Evolutionary conservation across 2,329 filamentous ascomycete species (phyloP).

Genomic region (Rutstroemia sp.): DNA sequence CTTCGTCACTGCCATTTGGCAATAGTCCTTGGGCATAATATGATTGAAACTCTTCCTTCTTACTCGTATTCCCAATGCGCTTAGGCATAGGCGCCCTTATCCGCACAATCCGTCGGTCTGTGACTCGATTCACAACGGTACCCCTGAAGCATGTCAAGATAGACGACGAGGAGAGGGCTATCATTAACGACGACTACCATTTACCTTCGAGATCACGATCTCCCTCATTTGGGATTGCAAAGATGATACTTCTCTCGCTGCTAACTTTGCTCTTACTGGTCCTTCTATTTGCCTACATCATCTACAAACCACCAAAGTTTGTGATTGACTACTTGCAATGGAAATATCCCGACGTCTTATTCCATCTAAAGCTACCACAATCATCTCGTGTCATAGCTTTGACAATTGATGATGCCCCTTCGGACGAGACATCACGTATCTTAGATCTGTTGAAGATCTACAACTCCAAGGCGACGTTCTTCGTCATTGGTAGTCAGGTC

Average conservation of each 20-base stretch:
- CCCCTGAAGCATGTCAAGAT: slow-evolving; percentile 26
- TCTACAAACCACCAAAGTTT: slow-evolving; percentile 74
- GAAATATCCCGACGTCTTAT: slow-evolving; percentile 73
- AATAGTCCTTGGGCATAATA: background rate
- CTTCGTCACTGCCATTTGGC: too few species aligned
- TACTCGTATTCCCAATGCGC: slow-evolving; percentile 2
- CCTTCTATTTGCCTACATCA: slow-evolving; percentile 49
- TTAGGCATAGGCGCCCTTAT: background rate
- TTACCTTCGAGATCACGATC: background rate
- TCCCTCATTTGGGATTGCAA: background rate
- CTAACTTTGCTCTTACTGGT: slow-evolving; percentile 17
- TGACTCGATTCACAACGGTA: background rate
- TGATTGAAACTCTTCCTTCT: background rate
- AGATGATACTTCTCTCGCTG: slow-evolving; percentile 19
- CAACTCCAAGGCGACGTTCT: slow-evolving; percentile 73
- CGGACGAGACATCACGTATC: slow-evolving; percentile 62
- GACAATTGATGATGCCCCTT: slow-evolving; percentile 83
- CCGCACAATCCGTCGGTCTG: slow-evolving; percentile 3
- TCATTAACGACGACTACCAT: background rate
- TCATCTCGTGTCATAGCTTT: slow-evolving; percentile 64
- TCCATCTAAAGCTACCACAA: slow-evolving; percentile 53
- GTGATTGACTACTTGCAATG: slow-evolving; percentile 64
- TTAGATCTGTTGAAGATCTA: slow-evolving; percentile 58
- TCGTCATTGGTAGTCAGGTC: slow-evolving; percentile 77
- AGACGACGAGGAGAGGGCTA: slow-evolving; percentile 25